Percentiles rank a stretch among this genome's conserved stretches.
phyloP scores from a whole-genome alignment of 768 basidiomycete species.

The Termitomyces sp. region DNA sequence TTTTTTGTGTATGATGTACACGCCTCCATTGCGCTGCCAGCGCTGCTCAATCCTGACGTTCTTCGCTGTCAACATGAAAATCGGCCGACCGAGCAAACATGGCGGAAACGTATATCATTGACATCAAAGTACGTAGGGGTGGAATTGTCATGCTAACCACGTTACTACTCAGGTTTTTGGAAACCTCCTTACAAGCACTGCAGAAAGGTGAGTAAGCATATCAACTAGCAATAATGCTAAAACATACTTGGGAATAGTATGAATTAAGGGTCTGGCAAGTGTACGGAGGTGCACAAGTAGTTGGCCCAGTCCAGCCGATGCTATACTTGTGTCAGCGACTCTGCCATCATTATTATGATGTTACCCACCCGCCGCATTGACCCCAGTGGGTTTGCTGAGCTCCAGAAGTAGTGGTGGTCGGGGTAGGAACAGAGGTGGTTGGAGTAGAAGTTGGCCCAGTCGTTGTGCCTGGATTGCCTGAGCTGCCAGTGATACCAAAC shows the following conservation, averaged over 20 bases:
- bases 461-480: constrained; percentile 11
- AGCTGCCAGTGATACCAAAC: constrained; percentile 39
- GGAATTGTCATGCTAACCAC: neutral
- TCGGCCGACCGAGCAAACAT: neutral
- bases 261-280: constrained; percentile 16
- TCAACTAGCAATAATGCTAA: neutral
- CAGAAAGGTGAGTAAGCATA: neutral
- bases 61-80: too few species aligned
- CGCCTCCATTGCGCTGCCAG: too few species aligned
- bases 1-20: too few species aligned
- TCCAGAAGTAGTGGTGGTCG: constrained; percentile 10
- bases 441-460: constrained; percentile 14
- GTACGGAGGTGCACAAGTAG: constrained; percentile 19
- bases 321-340: constrained; percentile 11
- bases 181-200: constrained; percentile 5
- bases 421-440: constrained; percentile 15
- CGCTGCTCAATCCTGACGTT: too few species aligned
- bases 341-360: neutral
- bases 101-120: neutral
- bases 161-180: neutral
- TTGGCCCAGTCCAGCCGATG: constrained; percentile 24
- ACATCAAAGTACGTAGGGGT: neutral
- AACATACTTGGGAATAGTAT: constrained; percentile 21
- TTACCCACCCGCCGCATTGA: constrained; percentile 18
- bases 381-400: constrained; percentile 18